phyloP scores from a whole-genome alignment of 2,329 filamentous ascomycete genomes.

The Fusarium mundagurra region DNA sequence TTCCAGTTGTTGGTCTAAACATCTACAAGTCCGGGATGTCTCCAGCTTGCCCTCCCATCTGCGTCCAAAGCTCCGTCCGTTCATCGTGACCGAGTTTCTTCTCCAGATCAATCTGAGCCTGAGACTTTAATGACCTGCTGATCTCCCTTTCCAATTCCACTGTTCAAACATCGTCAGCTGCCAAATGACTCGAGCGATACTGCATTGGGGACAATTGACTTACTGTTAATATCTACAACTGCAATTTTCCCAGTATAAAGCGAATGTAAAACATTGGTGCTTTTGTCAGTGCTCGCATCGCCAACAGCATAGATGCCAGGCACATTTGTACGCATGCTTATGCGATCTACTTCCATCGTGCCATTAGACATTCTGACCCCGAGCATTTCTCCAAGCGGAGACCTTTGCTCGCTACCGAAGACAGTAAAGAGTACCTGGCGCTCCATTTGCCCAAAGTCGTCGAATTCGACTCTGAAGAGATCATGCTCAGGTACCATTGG shows the following conservation, averaged over 20 bases:
- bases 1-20: fast-evolving
- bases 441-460: not conserved
- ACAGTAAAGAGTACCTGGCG: not conserved
- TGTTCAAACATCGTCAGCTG: not conserved
- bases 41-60: not conserved
- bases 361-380: not conserved
- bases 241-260: not conserved
- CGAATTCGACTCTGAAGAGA: not conserved
- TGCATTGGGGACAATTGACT: not conserved
- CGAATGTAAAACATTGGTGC: not conserved
- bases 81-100: not conserved
- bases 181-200: not conserved
- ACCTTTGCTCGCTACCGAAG: not conserved
- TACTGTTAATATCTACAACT: not conserved
- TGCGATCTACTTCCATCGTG: not conserved
- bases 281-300: not conserved
- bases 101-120: not conserved
- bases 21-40: not conserved
- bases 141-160: not conserved
- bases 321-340: not conserved
- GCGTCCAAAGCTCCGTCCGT: not conserved
- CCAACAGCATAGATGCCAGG: not conserved
- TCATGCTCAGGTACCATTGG: not conserved
- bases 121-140: not conserved
- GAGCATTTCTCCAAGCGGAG: not conserved